Base-by-base conservation (phyloP, 2,329 filamentous ascomycete species). In the Boeremia lycopersici region DNA sequence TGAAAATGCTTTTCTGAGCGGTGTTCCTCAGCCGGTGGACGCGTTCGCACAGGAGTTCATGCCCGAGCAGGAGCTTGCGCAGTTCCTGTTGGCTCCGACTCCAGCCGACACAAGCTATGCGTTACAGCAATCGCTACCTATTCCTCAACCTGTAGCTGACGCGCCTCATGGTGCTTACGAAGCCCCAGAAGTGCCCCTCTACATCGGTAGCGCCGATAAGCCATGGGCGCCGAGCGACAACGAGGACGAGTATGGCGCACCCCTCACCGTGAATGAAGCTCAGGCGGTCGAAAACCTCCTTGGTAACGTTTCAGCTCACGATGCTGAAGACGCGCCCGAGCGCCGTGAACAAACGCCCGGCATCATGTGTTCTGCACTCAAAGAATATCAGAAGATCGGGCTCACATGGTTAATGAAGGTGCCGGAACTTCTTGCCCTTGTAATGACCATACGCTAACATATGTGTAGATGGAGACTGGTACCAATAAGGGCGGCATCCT, bases 381-480 rank as follows among this genome's bases (percentile, higher is more conserved):
- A 95, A 77, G 85, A 88, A 40, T 92, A 96, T 66, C 93, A 97
- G 69, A 87, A 90, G 64, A 78, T 93, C 15, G 90, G 89, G 3
- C 73, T 93, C 33, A 82, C 85, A 1, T 95, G 90, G 90, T 84
- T 95, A 77, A 86, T 86, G 65, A 82, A 84, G 51, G 51, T 54
- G 48, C n/a, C 15, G 25, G 10, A 40, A 2, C 10, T 6, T 33
- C 5, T 30, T 4, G 7, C 15, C 0, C 17, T 9, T 23, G 23
- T 6, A 4, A 23, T 29, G 1, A 17, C 6, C 6, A 10, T 19
- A 28, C 19, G 39, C 39, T 48, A 34, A 54, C 13, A n/a, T 6
- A 15, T 11, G 9, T 25, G 11, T n/a, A 54, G 6, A 89, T 88
- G 79, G 90, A 93, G 72, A 81, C 84, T 52, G 86, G 89, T 8